A percentile compares a stretch with the other conserved stretches of the same genome.
phyloP scores from a whole-genome alignment of 306 rosid genomes.

The Dalbergia cochinchinensis region DNA sequence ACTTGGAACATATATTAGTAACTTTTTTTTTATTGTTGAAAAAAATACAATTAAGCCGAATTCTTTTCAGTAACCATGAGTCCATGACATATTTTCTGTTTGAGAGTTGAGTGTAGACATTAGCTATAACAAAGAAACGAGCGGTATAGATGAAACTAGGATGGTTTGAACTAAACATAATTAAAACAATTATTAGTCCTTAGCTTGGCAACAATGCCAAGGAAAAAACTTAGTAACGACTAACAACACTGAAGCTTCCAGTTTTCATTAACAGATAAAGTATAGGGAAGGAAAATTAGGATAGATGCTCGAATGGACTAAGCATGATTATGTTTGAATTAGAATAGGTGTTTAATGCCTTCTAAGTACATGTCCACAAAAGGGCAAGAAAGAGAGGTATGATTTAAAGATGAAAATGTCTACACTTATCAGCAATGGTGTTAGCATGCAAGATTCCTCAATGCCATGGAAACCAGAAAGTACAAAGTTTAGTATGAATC shows the following conservation, averaged over 20 bases:
- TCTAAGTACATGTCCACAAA: not conserved
- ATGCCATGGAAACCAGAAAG: slow-evolving; percentile 13
- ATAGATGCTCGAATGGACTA: not conserved
- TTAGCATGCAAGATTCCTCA: slow-evolving; percentile 13
- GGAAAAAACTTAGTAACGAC: not conserved
- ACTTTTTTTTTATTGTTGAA: not conserved
- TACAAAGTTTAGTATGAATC: slow-evolving; percentile 14
- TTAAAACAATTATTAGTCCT: slow-evolving; percentile 22
- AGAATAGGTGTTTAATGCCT: not conserved
- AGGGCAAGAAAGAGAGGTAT: not conserved
- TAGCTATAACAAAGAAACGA: not conserved
- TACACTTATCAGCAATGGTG: not conserved
- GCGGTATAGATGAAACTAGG: not conserved
- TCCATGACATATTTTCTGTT: slow-evolving; percentile 8
- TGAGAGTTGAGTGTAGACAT: not conserved
- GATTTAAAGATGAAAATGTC: slow-evolving; percentile 20
- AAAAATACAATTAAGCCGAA: not conserved
- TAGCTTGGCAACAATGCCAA: not conserved
- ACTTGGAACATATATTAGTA: not conserved
- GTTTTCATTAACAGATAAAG: not conserved
- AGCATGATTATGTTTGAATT: not conserved
- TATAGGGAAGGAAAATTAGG: not conserved
- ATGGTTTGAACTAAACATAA: slow-evolving; percentile 9
- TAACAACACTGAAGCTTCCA: not conserved
- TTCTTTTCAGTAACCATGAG: not conserved